Evolutionary conservation across 1,139 yeast species (phyloP).

Genomic region (Yamadazyma oceani): DNA sequence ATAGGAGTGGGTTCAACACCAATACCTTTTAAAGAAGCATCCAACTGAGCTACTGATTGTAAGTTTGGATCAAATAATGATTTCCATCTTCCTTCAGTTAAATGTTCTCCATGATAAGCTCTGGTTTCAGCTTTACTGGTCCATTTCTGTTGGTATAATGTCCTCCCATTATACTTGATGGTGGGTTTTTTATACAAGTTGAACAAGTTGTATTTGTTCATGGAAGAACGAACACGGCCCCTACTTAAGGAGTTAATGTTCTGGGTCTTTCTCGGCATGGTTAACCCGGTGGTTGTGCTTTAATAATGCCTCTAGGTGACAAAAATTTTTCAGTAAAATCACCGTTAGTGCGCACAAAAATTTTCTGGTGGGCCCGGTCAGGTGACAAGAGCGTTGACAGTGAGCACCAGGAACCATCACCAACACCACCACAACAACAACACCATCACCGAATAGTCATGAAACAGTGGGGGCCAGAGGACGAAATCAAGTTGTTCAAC

Average conservation of each 20-base stretch:
- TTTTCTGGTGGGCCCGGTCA: too few species aligned
- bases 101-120: constrained; percentile 93
- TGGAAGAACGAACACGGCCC: constrained; percentile 83
- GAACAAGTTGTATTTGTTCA: constrained; percentile 90
- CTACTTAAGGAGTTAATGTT: constrained; percentile 60
- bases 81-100: constrained; percentile 80
- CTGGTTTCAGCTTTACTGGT: constrained; percentile 87
- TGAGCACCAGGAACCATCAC: constrained; percentile 2
- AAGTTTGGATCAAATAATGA: constrained; percentile 65
- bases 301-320: not conserved
- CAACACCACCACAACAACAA: too few species aligned
- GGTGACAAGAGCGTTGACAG: constrained; percentile 1
- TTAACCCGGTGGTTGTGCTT: not conserved
- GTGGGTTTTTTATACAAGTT: constrained; percentile 72
- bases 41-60: constrained; percentile 82
- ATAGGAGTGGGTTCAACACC: constrained; percentile 68
- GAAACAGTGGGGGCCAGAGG: constrained; percentile 56
- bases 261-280: constrained; percentile 64
- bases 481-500: constrained; percentile 64
- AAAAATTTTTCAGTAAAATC: constrained; percentile 12
- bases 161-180: constrained; percentile 51
- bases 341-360: not conserved
- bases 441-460: too few species aligned
- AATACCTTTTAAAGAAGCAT: constrained; percentile 68
- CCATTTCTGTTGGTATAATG: constrained; percentile 90